Base-by-base conservation (phyloP, 2,329 filamentous ascomycete genomes). In the Penicillium sp. region DNA sequence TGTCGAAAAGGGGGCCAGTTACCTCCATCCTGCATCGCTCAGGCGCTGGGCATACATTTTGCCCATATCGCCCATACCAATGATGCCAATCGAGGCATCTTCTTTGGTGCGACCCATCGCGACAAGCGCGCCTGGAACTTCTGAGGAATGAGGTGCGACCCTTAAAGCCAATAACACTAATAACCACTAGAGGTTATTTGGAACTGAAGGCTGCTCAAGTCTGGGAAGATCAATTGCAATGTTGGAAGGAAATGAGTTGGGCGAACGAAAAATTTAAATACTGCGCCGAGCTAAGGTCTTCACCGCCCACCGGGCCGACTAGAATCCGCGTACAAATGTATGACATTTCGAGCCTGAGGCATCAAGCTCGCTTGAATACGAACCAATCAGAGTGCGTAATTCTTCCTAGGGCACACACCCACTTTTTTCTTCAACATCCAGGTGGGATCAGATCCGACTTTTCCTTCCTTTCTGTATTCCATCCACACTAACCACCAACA, bases 21-120 rank as follows among this genome's bases (percentile, higher is more conserved):
- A 97, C 94, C 91, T 97, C 93, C 94, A 99, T 71, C 94, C 94
- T 72, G 93, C 94, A 72, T 86, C 85, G 76, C 91, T 92, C 70
- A 99, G 84, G 72, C 87, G 86, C 71, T 89, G 86, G 70, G 94
- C 91, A 76, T 99, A 99, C 91, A 99, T 95, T 83, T 89, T 96
- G 70, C 94, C 94, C 94, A 99, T 99, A 71, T 97, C 93, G 64
- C 94, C 94, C 92, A 99, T 97, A 60, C 94, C 94, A 74, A 99
- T 99, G 71, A 99, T 89, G 65, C 94, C 94, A 65, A 99, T 84
- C 61, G 88, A 86, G 73, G 91, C 91, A 70, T 84, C 81, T 66
- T 87, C 84, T 87, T 84, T 79, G 67, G 70, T 72, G 58, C 72
- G 71, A 33, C 62, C 66, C 73, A 75, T 75, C 25, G 34, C 61